phyloP scores from a whole-genome alignment of 2,329 filamentous ascomycete species.

The Biscogniauxia mediterranea region DNA sequence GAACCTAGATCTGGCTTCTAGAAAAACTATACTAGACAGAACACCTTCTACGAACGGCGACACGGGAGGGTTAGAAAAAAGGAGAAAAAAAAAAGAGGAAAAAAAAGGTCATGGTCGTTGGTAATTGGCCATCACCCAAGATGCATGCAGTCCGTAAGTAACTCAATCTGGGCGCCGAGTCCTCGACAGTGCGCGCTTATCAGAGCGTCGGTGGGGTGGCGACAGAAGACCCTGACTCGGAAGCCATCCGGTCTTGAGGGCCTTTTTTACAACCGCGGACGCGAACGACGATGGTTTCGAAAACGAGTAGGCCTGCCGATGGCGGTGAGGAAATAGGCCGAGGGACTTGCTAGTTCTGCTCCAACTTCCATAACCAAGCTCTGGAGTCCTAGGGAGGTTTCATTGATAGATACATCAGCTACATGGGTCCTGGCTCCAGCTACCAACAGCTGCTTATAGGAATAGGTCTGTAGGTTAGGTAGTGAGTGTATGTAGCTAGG shows the following conservation, averaged over 20 bases:
- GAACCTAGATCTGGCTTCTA: not conserved
- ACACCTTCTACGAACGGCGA: not conserved
- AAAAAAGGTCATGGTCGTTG: not conserved
- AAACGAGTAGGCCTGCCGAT: not conserved
- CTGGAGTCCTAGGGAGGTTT: conserved; percentile 19
- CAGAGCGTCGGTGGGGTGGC: not conserved
- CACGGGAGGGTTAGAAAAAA: not conserved
- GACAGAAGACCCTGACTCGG: not conserved
- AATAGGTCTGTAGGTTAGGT: conserved; percentile 4
- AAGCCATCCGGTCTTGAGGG: not conserved
- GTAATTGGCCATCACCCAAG: not conserved
- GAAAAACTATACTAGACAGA: not conserved
- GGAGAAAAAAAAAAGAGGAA: no score
- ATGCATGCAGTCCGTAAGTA: not conserved
- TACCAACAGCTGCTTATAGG: conserved; percentile 11
- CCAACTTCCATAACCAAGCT: conserved; percentile 19
- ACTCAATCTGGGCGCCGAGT: not conserved
- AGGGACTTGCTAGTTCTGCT: conserved; percentile 15
- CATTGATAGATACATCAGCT: conserved; percentile 20
- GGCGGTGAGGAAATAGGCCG: not conserved
- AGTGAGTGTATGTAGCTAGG: not conserved
- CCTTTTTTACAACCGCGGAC: not conserved
- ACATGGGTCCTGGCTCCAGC: conserved; percentile 18
- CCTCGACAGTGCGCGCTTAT: not conserved
- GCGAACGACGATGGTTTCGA: not conserved